Evolutionary conservation across 2,329 filamentous ascomycete genomes (phyloP).

Genomic region (Fusarium pseudocircinatum): DNA sequence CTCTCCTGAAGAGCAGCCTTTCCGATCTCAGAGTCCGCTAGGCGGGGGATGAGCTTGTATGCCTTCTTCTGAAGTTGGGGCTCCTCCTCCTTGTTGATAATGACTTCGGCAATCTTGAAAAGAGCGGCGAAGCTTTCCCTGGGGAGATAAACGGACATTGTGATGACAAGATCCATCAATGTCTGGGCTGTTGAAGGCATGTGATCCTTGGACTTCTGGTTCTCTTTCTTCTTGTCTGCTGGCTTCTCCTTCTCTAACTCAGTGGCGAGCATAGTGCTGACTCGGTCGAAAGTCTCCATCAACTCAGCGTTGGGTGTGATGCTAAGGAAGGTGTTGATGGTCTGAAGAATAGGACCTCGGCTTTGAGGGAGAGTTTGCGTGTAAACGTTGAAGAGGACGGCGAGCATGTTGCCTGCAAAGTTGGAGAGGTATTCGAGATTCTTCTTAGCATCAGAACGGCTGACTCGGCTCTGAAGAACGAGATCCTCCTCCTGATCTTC

Average conservation of each 20-base stretch:
- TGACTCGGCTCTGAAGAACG: slow-evolving; percentile 80
- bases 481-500: slow-evolving; percentile 76
- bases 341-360: slow-evolving; percentile 88
- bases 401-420: slow-evolving; percentile 88
- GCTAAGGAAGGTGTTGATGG: slow-evolving; percentile 93
- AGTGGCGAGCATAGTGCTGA: slow-evolving; percentile 82
- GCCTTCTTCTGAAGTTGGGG: slow-evolving; percentile 98
- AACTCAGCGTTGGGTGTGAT: slow-evolving; percentile 83
- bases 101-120: slow-evolving; percentile 85
- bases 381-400: slow-evolving; percentile 99
- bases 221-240: slow-evolving; percentile 68
- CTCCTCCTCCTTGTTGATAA: slow-evolving; percentile 84
- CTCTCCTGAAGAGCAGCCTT: slow-evolving; percentile 79
- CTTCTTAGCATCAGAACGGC: slow-evolving; percentile 76
- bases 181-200: slow-evolving; percentile 95
- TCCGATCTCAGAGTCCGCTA: slow-evolving; percentile 83
- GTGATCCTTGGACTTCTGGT: slow-evolving; percentile 68
- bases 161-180: slow-evolving; percentile 95
- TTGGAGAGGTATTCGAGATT: slow-evolving; percentile 84
- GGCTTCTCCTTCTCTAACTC: slow-evolving; percentile 69
- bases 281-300: slow-evolving; percentile 86
- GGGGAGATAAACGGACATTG: slow-evolving; percentile 92
- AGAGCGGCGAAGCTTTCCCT: slow-evolving; percentile 84
- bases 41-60: slow-evolving; percentile 94
- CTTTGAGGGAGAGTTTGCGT: slow-evolving; percentile 94